Evolutionary conservation across 305 asterid genomes (phyloP).

Genomic region (Plantago coronopus): DNA sequence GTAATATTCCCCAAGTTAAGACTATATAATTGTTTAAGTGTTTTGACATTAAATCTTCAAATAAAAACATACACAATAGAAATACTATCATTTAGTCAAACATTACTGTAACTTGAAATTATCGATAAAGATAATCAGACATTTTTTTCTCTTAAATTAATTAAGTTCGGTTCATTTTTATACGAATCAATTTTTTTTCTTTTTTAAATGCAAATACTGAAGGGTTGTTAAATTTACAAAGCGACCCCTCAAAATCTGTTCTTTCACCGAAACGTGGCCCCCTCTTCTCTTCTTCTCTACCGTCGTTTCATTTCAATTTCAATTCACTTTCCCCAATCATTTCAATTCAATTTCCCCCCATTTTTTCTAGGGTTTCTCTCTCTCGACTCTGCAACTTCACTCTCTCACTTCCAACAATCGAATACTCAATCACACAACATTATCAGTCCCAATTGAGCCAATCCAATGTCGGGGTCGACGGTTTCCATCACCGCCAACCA

Average conservation of each 20-base stretch:
- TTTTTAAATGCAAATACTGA: too few species aligned
- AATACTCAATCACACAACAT: background rate
- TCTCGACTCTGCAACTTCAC: background rate
- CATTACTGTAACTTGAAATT: too few species aligned
- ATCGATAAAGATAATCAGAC: too few species aligned
- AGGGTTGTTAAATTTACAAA: background rate
- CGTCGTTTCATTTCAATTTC: background rate
- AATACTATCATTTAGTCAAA: too few species aligned
- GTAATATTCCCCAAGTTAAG: too few species aligned
- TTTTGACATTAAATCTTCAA: too few species aligned
- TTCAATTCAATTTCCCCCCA: slow-evolving; percentile 9
- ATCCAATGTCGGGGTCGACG: slow-evolving; percentile 66
- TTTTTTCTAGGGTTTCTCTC: slow-evolving; percentile 6
- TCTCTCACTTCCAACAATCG: background rate
- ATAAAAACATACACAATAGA: too few species aligned
- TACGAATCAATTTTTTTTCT: too few species aligned
- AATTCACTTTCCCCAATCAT: background rate
- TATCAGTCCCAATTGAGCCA: background rate
- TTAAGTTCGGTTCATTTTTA: too few species aligned
- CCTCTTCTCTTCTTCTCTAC: background rate
- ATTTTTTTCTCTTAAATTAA: too few species aligned
- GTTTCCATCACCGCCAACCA: slow-evolving; percentile 68
- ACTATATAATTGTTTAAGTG: too few species aligned
- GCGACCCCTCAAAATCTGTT: background rate
- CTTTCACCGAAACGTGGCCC: too few species aligned